Base-by-base conservation (phyloP, 768 basidiomycete genomes). In the Suillus luteus region DNA sequence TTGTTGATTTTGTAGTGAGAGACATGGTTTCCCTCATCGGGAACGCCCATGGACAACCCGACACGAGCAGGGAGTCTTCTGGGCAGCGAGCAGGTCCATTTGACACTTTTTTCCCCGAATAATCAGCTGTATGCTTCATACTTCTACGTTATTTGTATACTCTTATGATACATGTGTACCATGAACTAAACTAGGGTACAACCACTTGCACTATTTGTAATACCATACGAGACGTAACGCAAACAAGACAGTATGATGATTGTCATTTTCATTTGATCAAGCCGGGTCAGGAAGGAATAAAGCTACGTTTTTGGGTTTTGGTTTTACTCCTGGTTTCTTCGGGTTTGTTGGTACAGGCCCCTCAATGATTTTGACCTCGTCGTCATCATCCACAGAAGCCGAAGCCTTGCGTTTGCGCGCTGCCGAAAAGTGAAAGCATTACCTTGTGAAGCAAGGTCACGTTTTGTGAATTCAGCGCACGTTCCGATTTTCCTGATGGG, bases 1-100 rank as follows among this genome's bases (percentile, higher is more conserved):
- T 82, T 0, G 88, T 91, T 68, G 82, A 83, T 52, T 92, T 84
- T 71, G 78, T 80, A 6, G 72, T 91, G 55, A 92, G 91, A 72
- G 75, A 78, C 2, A 68, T 92, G 37, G 79, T 87, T 4, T 76
- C 81, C 38, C 78, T 79, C 4, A 74, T 88, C 22, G 82, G 84
- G 1, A 73, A 71, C 15, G 81, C 81, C 9, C 68, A 77, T 38
- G 86, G 85, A 19, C 86, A 86, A 67, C 72, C 67, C 5, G 81
- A 80, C 63, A 81, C 87, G 2, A 63, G 22, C 5, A 64, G 64
- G 14, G 62, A 38, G 1, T 12, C 24, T 22, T 46, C 60, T 37
- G 57, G 31, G 8, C 11, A 24, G 31, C 44, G 55, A 59, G 58
- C 65, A 1, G 72, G 75, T n/a, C 76, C 80, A 38, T 85, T 86